Percentiles rank a stretch among this genome's conserved stretches.
Evolutionary conservation across 1,284 basidiomycete species (phyloP).

Genomic region (Coriolopsis trogii): DNA sequence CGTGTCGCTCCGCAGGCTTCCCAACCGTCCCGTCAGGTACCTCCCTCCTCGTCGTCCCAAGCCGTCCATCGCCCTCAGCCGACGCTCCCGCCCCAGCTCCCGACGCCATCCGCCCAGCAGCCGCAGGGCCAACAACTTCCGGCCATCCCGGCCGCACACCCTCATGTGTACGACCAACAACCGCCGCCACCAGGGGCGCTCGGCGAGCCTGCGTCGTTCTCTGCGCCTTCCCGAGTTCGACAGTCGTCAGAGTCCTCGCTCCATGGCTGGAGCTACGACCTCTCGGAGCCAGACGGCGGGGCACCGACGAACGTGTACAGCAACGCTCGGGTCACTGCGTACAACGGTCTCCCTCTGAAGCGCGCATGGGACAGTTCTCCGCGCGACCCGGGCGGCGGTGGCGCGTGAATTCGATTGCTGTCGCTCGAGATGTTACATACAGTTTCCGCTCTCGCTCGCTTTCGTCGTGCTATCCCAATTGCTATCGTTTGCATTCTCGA

Average conservation of each 20-base stretch:
- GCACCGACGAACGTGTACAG: neutral
- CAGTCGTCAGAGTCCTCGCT: conserved; percentile 20
- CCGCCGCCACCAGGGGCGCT: neutral
- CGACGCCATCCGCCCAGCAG: neutral
- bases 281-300: neutral
- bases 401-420: neutral
- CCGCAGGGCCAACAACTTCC: neutral
- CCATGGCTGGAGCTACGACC: conserved; percentile 20
- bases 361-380: conserved; percentile 15
- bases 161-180: neutral
- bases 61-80: neutral
- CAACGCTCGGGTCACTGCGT: neutral
- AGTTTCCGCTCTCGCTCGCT: too few species aligned
- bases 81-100: neutral
- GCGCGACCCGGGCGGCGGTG: conserved; percentile 16
- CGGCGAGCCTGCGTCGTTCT: neutral
- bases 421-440: too few species aligned
- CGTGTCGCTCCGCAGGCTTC: neutral
- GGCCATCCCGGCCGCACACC: neutral
- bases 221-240: conserved; percentile 1
- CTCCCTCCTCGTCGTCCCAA: neutral
- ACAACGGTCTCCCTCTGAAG: conserved; percentile 13
- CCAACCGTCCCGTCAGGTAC: neutral
- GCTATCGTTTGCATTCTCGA: too few species aligned
- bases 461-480: too few species aligned